Conservation (phyloP, 2,329 filamentous ascomycete genomes). For the Paramyrothecium roridum region DNA sequence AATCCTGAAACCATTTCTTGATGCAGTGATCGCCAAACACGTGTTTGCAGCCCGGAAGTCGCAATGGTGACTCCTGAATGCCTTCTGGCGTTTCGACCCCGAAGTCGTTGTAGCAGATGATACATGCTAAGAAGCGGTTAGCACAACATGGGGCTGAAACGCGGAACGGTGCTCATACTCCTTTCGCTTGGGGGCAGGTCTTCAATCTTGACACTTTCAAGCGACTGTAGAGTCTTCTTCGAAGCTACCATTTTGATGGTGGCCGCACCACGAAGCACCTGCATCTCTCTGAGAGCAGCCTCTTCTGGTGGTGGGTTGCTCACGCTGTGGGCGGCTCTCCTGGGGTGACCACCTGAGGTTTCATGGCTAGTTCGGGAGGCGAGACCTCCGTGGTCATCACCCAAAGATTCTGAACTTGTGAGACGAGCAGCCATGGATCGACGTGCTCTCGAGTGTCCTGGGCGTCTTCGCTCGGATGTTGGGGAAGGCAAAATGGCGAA, state of each 20-base stretch:
- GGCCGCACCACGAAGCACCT: slow-evolving; percentile 42
- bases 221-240: slow-evolving; percentile 39
- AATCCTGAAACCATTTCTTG: slow-evolving; percentile 62
- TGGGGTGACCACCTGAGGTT: neutral
- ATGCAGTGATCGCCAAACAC: slow-evolving; percentile 64
- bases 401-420: slow-evolving; percentile 13
- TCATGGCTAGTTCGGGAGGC: neutral
- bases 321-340: slow-evolving; percentile 4
- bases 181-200: slow-evolving; percentile 43
- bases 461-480: slow-evolving; percentile 19
- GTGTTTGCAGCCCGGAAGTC: slow-evolving; percentile 60
- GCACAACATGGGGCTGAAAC: neutral
- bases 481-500: slow-evolving; percentile 9
- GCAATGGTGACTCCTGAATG: slow-evolving; percentile 51
- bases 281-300: slow-evolving; percentile 34
- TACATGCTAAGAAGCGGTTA: slow-evolving; percentile 42
- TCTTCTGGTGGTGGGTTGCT: slow-evolving; percentile 22
- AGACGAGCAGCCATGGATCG: slow-evolving; percentile 18
- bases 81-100: slow-evolving; percentile 56
- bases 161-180: slow-evolving; percentile 36
- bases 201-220: slow-evolving; percentile 42
- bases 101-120: slow-evolving; percentile 64
- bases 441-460: slow-evolving; percentile 19
- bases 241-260: slow-evolving; percentile 45
- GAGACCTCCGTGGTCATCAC: slow-evolving; percentile 16